Evolutionary conservation across 352 stramenopile species (phyloP).

Genomic region (Phytopythium oedochilum): DNA sequence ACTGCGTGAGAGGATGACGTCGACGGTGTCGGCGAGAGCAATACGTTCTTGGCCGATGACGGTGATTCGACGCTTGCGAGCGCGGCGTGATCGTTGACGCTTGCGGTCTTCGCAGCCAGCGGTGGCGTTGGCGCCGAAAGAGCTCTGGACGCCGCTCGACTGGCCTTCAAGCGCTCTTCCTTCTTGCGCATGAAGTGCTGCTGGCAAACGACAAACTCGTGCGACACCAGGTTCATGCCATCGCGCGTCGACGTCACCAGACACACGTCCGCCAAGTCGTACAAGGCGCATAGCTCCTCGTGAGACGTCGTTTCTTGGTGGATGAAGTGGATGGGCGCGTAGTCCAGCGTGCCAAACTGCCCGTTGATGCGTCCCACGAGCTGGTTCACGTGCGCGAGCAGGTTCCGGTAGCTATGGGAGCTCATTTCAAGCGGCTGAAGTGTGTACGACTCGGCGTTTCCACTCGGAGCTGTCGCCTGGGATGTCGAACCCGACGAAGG

Average conservation of each 20-base stretch:
- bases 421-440: conserved; percentile 74
- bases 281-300: conserved; percentile 86
- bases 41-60: conserved; percentile 8
- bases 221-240: conserved; percentile 89
- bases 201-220: conserved; percentile 89
- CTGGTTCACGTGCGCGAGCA: conserved; percentile 82
- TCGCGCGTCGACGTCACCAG: conserved; percentile 86
- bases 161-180: conserved; percentile 53
- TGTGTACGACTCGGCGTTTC: background rate
- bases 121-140: background rate
- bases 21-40: conserved; percentile 18
- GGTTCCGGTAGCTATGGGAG: conserved; percentile 62
- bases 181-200: conserved; percentile 82
- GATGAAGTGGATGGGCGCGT: conserved; percentile 90
- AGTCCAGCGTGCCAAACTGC: conserved; percentile 82
- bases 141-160: conserved; percentile 16
- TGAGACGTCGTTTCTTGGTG: conserved; percentile 71
- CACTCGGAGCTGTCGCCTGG: background rate
- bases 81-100: background rate
- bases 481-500: background rate
- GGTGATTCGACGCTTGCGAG: background rate
- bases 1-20: conserved; percentile 13
- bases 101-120: background rate
- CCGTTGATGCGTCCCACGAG: conserved; percentile 89
- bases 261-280: conserved; percentile 87